A percentile compares a stretch with the other conserved stretches of the same genome.
These are phyloP conservation scores for Achaetomium macrosporum DNA, from an alignment of 2,329 filamentous ascomycete species.

Conservation along the genomic window DNA sequence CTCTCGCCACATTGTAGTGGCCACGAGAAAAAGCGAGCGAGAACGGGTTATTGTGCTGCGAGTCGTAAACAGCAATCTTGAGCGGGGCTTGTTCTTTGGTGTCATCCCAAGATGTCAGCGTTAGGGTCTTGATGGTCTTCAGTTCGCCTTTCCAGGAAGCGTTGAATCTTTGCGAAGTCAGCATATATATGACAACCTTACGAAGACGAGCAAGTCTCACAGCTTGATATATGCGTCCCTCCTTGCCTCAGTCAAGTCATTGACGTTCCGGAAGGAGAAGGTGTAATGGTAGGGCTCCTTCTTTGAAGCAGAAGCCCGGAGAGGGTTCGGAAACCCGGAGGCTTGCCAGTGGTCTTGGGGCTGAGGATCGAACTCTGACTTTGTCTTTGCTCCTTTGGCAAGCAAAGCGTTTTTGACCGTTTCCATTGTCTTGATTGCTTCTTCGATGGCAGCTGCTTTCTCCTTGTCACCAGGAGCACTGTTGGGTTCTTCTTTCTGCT, in stretches of 20 bases:
- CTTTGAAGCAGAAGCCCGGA: conserved; percentile 11
- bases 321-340: not conserved
- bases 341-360: conserved; percentile 25
- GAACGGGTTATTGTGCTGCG: conserved; percentile 51
- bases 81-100: conserved; percentile 53
- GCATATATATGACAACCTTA: not conserved
- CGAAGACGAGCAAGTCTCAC: conserved; percentile 35
- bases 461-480: conserved; percentile 33
- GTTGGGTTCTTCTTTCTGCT: conserved; percentile 30
- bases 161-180: conserved; percentile 51
- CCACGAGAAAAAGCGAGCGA: conserved; percentile 61
- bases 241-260: conserved; percentile 50
- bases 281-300: conserved; percentile 40
- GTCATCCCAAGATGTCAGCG: conserved; percentile 52
- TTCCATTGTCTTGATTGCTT: conserved; percentile 47
- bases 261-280: conserved; percentile 48
- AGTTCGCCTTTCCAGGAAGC: conserved; percentile 68
- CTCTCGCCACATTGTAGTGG: conserved; percentile 56
- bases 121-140: conserved; percentile 58
- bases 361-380: conserved; percentile 59
- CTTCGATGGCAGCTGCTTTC: conserved; percentile 51
- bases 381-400: conserved; percentile 58
- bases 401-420: conserved; percentile 50
- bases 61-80: conserved; percentile 55
- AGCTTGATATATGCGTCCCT: conserved; percentile 57